Base-by-base conservation (phyloP, 352 stramenopile genomes). In the Bremia lactucae region DNA sequence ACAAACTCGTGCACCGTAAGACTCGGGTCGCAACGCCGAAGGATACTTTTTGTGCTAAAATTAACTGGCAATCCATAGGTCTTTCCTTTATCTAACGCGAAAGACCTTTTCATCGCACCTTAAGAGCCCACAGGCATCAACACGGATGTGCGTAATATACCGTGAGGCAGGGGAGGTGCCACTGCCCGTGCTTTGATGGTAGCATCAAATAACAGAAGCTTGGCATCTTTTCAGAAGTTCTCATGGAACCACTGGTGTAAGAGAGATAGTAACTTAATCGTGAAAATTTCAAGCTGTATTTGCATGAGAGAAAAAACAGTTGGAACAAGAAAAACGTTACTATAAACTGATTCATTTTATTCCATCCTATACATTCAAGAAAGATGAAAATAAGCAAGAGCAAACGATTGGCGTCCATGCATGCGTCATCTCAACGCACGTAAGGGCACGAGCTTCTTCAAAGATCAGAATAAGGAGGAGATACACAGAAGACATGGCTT, bases 111-210 rank as follows among this genome's bases (percentile, higher is more conserved):
- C 49, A 99, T 88, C 26, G 87, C 94, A 38, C 73, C 95, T 59
- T 98, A 96, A 9, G 95, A 98, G 18, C 95, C 95, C 16, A 98
- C 94, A 0, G 94, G 92, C 94, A 98, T 97, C 62, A 98, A 98
- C 20, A 97, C 83, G 2, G 94, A 91, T 33, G 91, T 97, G 19
- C 59, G 66, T 28, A 98, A 81, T 15, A 63, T 50, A 24, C 87
- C 87, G 50, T 96, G 87, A 4, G 82, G 82, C 31, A 96, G 58
- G 29, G 65, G 67, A 36, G 96, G 62, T 25, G 82, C 80, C 21
- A 58, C 63, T 6, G 84, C 86, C 24, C 84, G 70, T 15, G 82
- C 80, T 31, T n/a, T 70, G 68, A 43, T 73, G 59, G 50, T 71
- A 42, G 3, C 59, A 59, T 70, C 52, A 31, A 79, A 67, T 31